These are phyloP conservation scores for Xylona heveae DNA, from an alignment of 495 filamentous ascomycete genomes.

Conservation along the genomic window DNA sequence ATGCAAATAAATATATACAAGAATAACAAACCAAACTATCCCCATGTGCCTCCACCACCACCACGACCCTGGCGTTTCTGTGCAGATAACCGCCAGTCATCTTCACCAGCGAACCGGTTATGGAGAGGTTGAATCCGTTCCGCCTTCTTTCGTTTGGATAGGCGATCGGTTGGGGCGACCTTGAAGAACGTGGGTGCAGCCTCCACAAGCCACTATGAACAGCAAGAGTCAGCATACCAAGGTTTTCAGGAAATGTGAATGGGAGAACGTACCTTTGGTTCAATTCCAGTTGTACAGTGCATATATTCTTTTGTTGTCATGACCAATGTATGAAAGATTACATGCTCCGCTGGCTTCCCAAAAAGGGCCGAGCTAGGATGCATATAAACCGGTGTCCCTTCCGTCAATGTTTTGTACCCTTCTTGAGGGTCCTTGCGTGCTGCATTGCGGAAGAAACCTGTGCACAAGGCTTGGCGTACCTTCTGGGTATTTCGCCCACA, in stretches of 20 bases:
- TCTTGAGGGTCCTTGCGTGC: constrained; percentile 91
- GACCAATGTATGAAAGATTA: constrained; percentile 76
- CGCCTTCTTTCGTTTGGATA: constrained; percentile 82
- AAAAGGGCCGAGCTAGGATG: constrained; percentile 83
- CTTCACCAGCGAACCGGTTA: constrained; percentile 73
- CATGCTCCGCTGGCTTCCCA: constrained; percentile 87
- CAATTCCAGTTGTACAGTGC: constrained; percentile 78
- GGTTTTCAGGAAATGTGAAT: no score
- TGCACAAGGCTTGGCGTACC: constrained; percentile 80
- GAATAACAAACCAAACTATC: constrained; percentile 23
- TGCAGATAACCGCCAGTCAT: constrained; percentile 84
- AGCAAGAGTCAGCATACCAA: background rate
- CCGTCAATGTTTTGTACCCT: constrained; percentile 90
- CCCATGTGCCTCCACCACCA: constrained; percentile 92
- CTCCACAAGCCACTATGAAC: constrained; percentile 45
- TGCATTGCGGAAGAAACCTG: constrained; percentile 87
- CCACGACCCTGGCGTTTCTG: constrained; percentile 74
- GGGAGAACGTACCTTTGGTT: constrained; percentile 43
- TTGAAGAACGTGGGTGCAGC: constrained; percentile 97
- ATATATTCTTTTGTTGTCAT: constrained; percentile 96
- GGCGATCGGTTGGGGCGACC: constrained; percentile 69
- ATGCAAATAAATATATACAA: background rate
- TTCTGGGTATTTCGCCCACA: constrained; percentile 74
- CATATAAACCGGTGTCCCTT: constrained; percentile 86
- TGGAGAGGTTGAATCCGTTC: constrained; percentile 90